Evolutionary conservation across 2,329 filamentous ascomycete genomes (phyloP), one percentile per base, ranked within the genome.

Genomic region (Fusarium concolor): DNA sequence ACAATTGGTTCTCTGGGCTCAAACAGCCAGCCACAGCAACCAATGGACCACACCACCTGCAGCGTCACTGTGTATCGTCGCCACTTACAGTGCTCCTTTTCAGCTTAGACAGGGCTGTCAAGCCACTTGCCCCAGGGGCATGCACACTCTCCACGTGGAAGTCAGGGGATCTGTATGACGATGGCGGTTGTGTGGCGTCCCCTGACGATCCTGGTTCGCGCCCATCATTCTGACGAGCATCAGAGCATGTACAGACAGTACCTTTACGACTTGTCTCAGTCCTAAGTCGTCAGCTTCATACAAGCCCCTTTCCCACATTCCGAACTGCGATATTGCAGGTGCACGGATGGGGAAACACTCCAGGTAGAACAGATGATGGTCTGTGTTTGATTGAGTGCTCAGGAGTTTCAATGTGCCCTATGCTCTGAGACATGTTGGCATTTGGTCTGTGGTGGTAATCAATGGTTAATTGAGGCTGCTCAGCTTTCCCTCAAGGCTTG

Each of bases 201-300:
- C 65, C 66, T 68, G 66, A 59, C 62, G 66, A 69, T 68, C 66
- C 56, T 33, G 49, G 66, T 67, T 69, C 52, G 61, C 58, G 61
- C 18, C 56, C 54, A 54, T 61, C 41, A 51, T 47, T 55, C 51
- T 68, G 65, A 65, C 51, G 56, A 44, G 17, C 61, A 64, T 64
- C 24, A 29, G 28, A 29, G 28, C n/a, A n/a, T n/a, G n/a, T 14
- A 42, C 47, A 62, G 41, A 63, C 42, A 42, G n/a, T 15, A 31
- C 10, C 29, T 29, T 31, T 14, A 17, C 6, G 14, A 17, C 44
- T 29, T 35, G 38, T 62, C 58, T 62, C 59, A 50, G 65, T 60
- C 39, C 37, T 46, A 68, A 33, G 57, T 56, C 51, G 62, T 58
- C 60, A 60, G 61, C 56, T 67, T 62, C 52, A 54, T 66, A 61